Evolutionary conservation across 2,329 filamentous ascomycete genomes (phyloP).

Genomic region (Fusarium fracticaudum): DNA sequence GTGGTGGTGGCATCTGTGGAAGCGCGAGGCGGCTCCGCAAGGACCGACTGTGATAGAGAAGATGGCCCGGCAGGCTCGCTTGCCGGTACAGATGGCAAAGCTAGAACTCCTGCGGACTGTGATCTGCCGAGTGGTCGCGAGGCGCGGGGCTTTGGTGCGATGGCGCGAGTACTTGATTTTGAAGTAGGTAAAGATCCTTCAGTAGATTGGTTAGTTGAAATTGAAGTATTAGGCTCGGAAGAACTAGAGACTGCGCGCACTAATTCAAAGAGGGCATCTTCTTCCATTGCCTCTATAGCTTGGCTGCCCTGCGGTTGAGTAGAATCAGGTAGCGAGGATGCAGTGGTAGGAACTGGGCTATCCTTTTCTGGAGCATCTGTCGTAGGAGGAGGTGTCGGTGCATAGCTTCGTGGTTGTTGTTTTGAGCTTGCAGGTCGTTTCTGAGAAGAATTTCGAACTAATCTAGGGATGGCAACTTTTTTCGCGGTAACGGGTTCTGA

Average conservation of each 20-base stretch:
- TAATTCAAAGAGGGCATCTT: slow-evolving; percentile 31
- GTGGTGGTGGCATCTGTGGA: slow-evolving; percentile 46
- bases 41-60: slow-evolving; percentile 48
- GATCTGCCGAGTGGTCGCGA: slow-evolving; percentile 47
- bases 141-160: slow-evolving; percentile 27
- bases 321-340: slow-evolving; percentile 11
- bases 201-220: slow-evolving; percentile 27
- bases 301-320: slow-evolving; percentile 13
- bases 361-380: slow-evolving; percentile 50
- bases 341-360: slow-evolving; percentile 40
- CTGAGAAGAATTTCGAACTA: slow-evolving; percentile 18
- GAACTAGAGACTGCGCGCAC: slow-evolving; percentile 32
- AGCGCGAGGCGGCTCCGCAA: slow-evolving; percentile 29
- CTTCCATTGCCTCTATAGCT: slow-evolving; percentile 10
- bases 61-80: slow-evolving; percentile 62
- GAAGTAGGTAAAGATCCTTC: slow-evolving; percentile 27
- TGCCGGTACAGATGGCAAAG: slow-evolving; percentile 51
- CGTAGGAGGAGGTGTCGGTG: slow-evolving; percentile 52
- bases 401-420: slow-evolving; percentile 38
- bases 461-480: slow-evolving; percentile 13
- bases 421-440: slow-evolving; percentile 35
- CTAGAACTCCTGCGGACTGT: slow-evolving; percentile 51
- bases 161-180: slow-evolving; percentile 9
- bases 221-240: slow-evolving; percentile 30
- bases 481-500: slow-evolving; percentile 37